Base-by-base conservation (phyloP, 2,329 filamentous ascomycete species). In the Colletotrichum liaoningense region DNA sequence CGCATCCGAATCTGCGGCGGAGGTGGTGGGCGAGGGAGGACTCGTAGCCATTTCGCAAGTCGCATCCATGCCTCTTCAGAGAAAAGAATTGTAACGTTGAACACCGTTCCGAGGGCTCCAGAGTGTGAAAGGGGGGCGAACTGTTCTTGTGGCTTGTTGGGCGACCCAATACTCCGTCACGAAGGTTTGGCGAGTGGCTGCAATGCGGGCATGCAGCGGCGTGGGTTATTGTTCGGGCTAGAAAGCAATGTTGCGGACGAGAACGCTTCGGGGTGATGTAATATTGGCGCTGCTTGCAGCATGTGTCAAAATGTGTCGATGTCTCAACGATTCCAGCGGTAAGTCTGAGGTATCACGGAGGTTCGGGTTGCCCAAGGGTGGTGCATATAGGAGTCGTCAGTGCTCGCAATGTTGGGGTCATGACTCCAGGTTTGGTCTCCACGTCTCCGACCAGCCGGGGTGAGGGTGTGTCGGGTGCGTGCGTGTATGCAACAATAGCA, bases 391-490 rank as follows among this genome's bases (percentile, higher is more conserved):
- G 42, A 64, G 58, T 72, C 38, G 65, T 63, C 49, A 22, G 26
- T 46, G 58, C 46, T 12, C 54, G 49, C 24, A 33, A 35, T 63
- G 30, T 38, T 38, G 66, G 66, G 66, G 70, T 73, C 66, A 73
- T 73, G 66, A 69, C 66, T 73, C 59, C 46, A 68, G 59, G 24
- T 28, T 22, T 24, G 24, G 66, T 69, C 59, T 64, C 69, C 69
- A 60, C 46, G 70, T 64, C 55, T 64, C 33, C 70, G 69, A 63
- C 54, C 9, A 35, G 54, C 65, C 22, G 65, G 52, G 49, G 52
- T 26, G 33, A 62, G 46, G 64, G 69, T 68, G 54, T 59, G 69
- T 56, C 19, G 63, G 56, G 11, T 49, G 24, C 9, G 58, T 26
- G 38, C 35, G 42, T 55, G 57, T 49, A 49, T 49, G 33, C 55